phyloP scores from a whole-genome alignment of 2,329 filamentous ascomycete species.

The Aureobasidium sp. region DNA sequence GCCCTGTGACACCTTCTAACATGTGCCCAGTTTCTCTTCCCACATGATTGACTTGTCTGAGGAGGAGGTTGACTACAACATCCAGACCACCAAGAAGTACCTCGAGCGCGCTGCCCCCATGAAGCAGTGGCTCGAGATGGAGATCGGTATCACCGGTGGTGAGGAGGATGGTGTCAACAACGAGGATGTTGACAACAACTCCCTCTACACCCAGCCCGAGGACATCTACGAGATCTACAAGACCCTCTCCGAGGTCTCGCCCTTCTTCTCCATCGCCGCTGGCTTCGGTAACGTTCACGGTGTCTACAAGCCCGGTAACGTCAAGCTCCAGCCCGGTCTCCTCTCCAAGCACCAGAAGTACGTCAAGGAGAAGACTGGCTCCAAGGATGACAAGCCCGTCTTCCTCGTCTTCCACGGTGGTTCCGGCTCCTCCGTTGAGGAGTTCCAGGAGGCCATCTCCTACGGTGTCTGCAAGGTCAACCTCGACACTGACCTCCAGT shows the following conservation, averaged over 20 bases:
- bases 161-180: slow-evolving; percentile 99
- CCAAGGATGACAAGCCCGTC: slow-evolving; percentile 77
- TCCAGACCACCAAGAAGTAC: slow-evolving; percentile 85
- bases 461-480: slow-evolving; percentile 99
- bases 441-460: slow-evolving; percentile 80
- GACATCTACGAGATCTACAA: slow-evolving; percentile 90
- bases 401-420: slow-evolving; percentile 99
- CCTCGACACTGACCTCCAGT: slow-evolving; percentile 96
- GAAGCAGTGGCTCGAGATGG: slow-evolving; percentile 99
- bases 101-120: slow-evolving; percentile 88
- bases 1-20: neutral
- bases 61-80: slow-evolving; percentile 83
- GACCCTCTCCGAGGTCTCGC: slow-evolving; percentile 73
- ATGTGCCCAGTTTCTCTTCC: slow-evolving; percentile 55
- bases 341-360: slow-evolving; percentile 93
- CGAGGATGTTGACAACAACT: slow-evolving; percentile 92
- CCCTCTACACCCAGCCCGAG: slow-evolving; percentile 95
- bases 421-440: slow-evolving; percentile 80
- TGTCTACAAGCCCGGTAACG: slow-evolving; percentile 97
- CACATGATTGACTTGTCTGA: slow-evolving; percentile 99
- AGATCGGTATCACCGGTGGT: slow-evolving; percentile 91
- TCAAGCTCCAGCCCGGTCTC: slow-evolving; percentile 91
- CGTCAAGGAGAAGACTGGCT: slow-evolving; percentile 70
- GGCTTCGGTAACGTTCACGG: slow-evolving; percentile 99
- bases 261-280: slow-evolving; percentile 96